Conservation (phyloP, 352 stramenopile species). For the Peronospora farinosa region DNA sequence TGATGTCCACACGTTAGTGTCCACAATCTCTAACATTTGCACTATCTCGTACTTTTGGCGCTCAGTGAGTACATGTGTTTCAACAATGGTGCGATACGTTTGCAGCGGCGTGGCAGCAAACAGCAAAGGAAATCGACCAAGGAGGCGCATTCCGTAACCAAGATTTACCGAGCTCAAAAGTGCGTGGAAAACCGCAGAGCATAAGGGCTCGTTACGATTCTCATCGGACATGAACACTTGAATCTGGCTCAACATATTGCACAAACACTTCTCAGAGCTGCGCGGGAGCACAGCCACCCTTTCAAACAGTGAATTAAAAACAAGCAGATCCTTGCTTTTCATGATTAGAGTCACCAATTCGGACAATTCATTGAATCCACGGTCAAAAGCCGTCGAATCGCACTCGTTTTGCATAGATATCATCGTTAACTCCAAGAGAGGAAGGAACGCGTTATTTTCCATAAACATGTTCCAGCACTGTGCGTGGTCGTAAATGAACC, state of each 20-base stretch:
- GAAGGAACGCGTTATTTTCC: slow-evolving; percentile 35
- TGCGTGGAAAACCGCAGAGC: slow-evolving; percentile 57
- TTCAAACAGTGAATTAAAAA: slow-evolving; percentile 40
- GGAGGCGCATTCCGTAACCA: slow-evolving; percentile 46
- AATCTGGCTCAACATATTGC: slow-evolving; percentile 49
- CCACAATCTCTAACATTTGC: slow-evolving; percentile 72
- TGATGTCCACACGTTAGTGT: slow-evolving; percentile 75
- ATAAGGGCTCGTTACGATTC: slow-evolving; percentile 43
- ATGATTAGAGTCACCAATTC: slow-evolving; percentile 42
- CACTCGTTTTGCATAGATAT: slow-evolving; percentile 27
- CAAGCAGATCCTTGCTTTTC: slow-evolving; percentile 32
- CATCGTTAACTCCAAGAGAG: slow-evolving; percentile 49
- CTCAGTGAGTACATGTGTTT: slow-evolving; percentile 58
- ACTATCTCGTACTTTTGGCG: slow-evolving; percentile 59
- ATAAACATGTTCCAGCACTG: slow-evolving; percentile 57
- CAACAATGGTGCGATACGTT: slow-evolving; percentile 76
- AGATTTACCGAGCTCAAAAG: slow-evolving; percentile 58
- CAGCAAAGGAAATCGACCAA: slow-evolving; percentile 55
- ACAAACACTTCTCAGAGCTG: slow-evolving; percentile 29
- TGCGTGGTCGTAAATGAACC: slow-evolving; percentile 45
- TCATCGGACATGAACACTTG: slow-evolving; percentile 35
- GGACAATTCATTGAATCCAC: slow-evolving; percentile 36
- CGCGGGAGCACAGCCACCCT: slow-evolving; percentile 28
- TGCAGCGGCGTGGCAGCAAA: slow-evolving; percentile 57
- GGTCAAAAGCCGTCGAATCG: slow-evolving; percentile 6